Conservation (phyloP, 768 basidiomycete species). For the Lactifluus volemus region DNA sequence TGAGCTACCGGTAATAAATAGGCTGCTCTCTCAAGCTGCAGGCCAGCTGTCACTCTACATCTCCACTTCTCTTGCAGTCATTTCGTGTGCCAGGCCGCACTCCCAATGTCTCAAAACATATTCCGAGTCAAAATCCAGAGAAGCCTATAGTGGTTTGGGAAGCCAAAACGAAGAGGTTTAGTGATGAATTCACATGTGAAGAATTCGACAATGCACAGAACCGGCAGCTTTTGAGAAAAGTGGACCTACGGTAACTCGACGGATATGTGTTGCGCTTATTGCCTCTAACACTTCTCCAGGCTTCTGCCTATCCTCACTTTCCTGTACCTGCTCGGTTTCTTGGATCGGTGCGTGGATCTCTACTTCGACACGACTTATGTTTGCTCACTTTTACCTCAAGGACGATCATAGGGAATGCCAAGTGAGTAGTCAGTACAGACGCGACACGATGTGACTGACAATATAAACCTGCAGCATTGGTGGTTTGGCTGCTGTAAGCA, state of each 20-base stretch:
- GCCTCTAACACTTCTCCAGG: conserved; percentile 14
- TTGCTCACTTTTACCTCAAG: background rate
- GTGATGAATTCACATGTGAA: background rate
- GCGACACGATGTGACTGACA: background rate
- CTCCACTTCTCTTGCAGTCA: background rate
- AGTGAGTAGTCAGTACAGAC: conserved; percentile 20
- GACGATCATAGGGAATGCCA: conserved; percentile 35
- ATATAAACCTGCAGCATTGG: conserved; percentile 33
- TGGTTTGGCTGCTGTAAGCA: conserved; percentile 30
- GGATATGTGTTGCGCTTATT: background rate
- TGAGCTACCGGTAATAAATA: too few species aligned
- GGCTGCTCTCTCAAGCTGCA: too few species aligned
- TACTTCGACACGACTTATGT: background rate
- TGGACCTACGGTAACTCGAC: conserved; percentile 8
- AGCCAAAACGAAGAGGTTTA: background rate
- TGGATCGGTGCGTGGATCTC: conserved; percentile 28
- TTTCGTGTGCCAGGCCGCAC: background rate
- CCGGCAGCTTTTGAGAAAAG: conserved; percentile 9
- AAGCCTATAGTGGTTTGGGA: background rate
- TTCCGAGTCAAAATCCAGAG: background rate
- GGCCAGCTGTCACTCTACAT: background rate
- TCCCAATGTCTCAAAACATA: background rate
- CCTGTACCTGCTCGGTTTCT: conserved; percentile 34
- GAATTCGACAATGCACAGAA: conserved; percentile 4
- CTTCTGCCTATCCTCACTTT: conserved; percentile 34